phyloP scores from a whole-genome alignment of 805 yeast genomes.

The Blastobotrys chiropterorum region DNA sequence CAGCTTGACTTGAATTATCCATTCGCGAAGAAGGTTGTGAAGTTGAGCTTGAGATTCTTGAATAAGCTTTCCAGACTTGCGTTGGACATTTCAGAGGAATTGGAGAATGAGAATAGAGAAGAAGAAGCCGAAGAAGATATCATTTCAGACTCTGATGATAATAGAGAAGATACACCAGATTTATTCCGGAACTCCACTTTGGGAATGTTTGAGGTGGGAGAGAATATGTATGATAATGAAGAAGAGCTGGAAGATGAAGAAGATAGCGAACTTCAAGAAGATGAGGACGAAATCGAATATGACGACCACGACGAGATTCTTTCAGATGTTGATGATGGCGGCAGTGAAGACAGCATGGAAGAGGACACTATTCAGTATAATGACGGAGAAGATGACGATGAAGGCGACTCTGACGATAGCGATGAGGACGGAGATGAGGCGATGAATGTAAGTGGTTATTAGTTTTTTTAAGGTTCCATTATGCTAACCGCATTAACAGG shows the following conservation, averaged over 20 bases:
- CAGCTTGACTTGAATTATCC: constrained; percentile 72
- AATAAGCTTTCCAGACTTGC: constrained; percentile 41
- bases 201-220: constrained; percentile 89
- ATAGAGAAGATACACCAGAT: constrained; percentile 70
- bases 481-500: constrained; percentile 5
- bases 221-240: constrained; percentile 58
- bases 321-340: constrained; percentile 22
- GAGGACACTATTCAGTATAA: constrained; percentile 7
- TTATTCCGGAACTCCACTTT: constrained; percentile 81
- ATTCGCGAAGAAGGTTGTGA: constrained; percentile 52
- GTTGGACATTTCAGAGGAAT: constrained; percentile 32
- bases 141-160: constrained; percentile 38
- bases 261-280: constrained; percentile 27
- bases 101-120: constrained; percentile 45
- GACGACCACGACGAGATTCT: constrained; percentile 22
- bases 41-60: constrained; percentile 53
- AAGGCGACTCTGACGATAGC: constrained; percentile 28
- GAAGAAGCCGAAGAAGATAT: constrained; percentile 31
- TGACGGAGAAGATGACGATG: constrained; percentile 33
- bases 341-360: constrained; percentile 11
- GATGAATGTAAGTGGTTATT: constrained; percentile 33
- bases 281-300: constrained; percentile 19
- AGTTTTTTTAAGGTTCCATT: too few species aligned
- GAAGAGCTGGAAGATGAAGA: constrained; percentile 44
- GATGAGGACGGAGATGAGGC: constrained; percentile 32